Percentiles rank a stretch among this genome's conserved stretches.
phyloP scores from a whole-genome alignment of 345 rosid genomes.

The Acer yangbiense region DNA sequence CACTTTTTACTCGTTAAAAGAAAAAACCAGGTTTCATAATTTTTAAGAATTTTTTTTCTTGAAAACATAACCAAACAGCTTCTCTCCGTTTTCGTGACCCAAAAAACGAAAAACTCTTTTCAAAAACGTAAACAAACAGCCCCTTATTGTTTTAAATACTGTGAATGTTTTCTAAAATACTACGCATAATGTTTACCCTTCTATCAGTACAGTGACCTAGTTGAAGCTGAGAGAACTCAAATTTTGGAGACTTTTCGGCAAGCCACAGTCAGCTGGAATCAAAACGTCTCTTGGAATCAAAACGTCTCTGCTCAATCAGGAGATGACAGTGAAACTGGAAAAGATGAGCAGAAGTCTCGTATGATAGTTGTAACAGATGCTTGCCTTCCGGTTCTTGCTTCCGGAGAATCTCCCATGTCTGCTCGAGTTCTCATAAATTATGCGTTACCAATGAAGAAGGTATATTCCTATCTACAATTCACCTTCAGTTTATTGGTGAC shows the following conservation, averaged over 20 bases:
- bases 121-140: no score
- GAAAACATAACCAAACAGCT: no score
- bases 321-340: constrained; percentile 37
- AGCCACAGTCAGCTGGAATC: constrained; percentile 60
- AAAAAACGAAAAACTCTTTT: no score
- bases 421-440: constrained; percentile 83
- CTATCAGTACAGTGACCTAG: constrained; percentile 74
- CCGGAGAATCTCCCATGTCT: constrained; percentile 64
- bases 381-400: constrained; percentile 70
- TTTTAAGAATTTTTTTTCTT: no score
- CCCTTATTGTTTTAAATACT: not conserved
- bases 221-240: constrained; percentile 55
- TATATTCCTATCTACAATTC: constrained; percentile 12
- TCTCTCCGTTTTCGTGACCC: no score
- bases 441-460: constrained; percentile 83
- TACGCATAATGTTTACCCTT: not conserved
- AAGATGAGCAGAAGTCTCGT: constrained; percentile 56
- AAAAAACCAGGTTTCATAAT: no score
- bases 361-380: constrained; percentile 77
- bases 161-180: constrained; percentile 9
- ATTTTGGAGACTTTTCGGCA: constrained; percentile 65
- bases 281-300: constrained; percentile 56
- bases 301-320: constrained; percentile 35
- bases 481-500: not conserved
- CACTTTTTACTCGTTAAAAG: no score